Percentiles rank a stretch among this genome's conserved stretches.
phyloP scores from a whole-genome alignment of 1,284 basidiomycete genomes.

The Papiliotrema fonsecae region DNA sequence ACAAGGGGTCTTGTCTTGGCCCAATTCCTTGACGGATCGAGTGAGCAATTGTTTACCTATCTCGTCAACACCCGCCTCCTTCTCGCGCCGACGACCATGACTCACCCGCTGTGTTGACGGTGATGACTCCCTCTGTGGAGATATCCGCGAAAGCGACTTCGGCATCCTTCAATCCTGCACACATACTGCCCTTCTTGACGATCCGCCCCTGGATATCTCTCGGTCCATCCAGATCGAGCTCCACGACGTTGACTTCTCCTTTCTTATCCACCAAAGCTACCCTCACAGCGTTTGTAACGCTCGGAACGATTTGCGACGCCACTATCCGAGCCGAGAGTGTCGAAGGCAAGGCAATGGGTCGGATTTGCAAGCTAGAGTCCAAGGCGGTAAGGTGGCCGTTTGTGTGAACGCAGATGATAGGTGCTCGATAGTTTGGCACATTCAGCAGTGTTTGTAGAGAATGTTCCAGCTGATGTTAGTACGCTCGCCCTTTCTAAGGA shows the following conservation, averaged over 20 bases:
- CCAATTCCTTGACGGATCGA: slow-evolving; percentile 3
- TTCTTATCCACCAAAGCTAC: slow-evolving; percentile 9
- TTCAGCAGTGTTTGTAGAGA: slow-evolving; percentile 16
- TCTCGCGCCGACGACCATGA: background rate
- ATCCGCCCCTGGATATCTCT: slow-evolving; percentile 1
- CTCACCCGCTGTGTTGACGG: too few species aligned
- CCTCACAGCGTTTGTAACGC: background rate
- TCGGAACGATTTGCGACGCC: slow-evolving; percentile 8
- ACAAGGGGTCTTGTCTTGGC: too few species aligned
- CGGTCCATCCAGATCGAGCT: slow-evolving; percentile 3
- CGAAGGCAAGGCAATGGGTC: slow-evolving; percentile 4
- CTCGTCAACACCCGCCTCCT: too few species aligned
- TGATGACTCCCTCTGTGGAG: too few species aligned
- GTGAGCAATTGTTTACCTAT: too few species aligned
- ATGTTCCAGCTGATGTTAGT: slow-evolving; percentile 2
- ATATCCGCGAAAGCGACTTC: too few species aligned
- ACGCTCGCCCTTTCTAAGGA: too few species aligned
- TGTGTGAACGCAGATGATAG: slow-evolving; percentile 15
- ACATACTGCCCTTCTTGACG: background rate
- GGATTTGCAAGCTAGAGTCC: slow-evolving; percentile 5
- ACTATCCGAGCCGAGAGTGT: background rate
- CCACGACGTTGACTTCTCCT: slow-evolving; percentile 9
- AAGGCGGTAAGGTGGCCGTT: slow-evolving; percentile 15
- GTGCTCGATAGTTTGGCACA: slow-evolving; percentile 6
- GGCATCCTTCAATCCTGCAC: too few species aligned